These are phyloP conservation scores for Plasmodium cynomolgi DNA, from an alignment of 169 alveolate genomes.

Conservation along the genomic window DNA sequence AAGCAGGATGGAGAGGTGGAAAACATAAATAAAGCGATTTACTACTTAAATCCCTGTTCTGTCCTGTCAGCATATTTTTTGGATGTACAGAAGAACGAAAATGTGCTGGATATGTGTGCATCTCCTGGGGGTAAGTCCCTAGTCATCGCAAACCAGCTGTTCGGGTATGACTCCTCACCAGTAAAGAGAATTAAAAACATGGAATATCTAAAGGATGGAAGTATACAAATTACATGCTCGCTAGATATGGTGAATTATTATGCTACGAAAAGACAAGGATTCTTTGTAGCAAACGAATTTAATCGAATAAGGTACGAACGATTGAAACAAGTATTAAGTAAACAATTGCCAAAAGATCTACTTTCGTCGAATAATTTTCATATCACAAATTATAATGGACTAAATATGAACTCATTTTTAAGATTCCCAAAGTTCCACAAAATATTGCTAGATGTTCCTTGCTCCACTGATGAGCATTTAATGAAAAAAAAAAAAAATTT, in stretches of 20 bases:
- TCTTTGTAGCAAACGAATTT: slow-evolving; percentile 82
- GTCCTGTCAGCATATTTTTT: slow-evolving; percentile 78
- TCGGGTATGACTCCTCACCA: slow-evolving; percentile 25
- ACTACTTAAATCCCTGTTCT: slow-evolving; percentile 57
- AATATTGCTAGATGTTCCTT: slow-evolving; percentile 87
- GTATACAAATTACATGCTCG: slow-evolving; percentile 60
- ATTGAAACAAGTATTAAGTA: slow-evolving; percentile 73
- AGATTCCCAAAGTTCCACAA: slow-evolving; percentile 80
- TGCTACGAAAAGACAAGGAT: slow-evolving; percentile 13
- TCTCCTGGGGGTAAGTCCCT: slow-evolving; percentile 91
- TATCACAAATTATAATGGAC: slow-evolving; percentile 76
- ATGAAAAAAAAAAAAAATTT: slow-evolving; percentile 36
- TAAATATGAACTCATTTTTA: slow-evolving; percentile 51
- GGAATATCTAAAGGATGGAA: slow-evolving; percentile 27
- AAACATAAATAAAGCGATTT: slow-evolving; percentile 1
- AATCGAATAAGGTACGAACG: slow-evolving; percentile 75
- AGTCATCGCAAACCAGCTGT: slow-evolving; percentile 79
- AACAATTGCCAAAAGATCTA: slow-evolving; percentile 77
- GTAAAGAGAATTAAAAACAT: slow-evolving; percentile 73
- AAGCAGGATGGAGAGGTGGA: slow-evolving; percentile 36
- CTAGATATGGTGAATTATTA: slow-evolving; percentile 43
- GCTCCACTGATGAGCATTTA: slow-evolving; percentile 82
- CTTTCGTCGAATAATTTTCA: slow-evolving; percentile 74
- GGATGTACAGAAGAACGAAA: slow-evolving; percentile 75
- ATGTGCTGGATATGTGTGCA: slow-evolving; percentile 89